Evolutionary conservation across 108 stramenopile species (phyloP), one percentile per base, ranked within the genome.

Genomic region (Cyclotella choctawhatcheeana): DNA sequence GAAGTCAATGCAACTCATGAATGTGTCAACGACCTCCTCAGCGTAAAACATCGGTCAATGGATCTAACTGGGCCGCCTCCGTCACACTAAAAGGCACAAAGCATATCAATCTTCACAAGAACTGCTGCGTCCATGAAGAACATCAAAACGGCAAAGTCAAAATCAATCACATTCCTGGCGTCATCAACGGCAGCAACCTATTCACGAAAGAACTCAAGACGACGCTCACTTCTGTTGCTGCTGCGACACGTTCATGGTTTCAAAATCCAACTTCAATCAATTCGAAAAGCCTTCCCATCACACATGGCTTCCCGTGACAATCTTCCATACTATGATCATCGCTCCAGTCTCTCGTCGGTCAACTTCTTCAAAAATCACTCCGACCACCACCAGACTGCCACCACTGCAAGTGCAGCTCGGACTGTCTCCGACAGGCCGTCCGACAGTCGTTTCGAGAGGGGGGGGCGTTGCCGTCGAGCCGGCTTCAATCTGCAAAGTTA

Each of bases 141-240:
- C 44, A 48, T 31, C 48, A 67, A 0, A 24, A 29, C 14, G 31
- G 21, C 34, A 30, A 2, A 20, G 26, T 67, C 12, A n/a, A 53
- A 29, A 32, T 21, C 48, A n/a, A 14, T 26, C 66, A 67, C 22
- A 44, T 53, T 27, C 51, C 48, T 33, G 48, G 66, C n/a, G 8
- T 33, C 3, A 31, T 53, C 51, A 67, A 67, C 31, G 18, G 31
- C 47, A 27, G 44, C 43, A 51, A 67, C 52, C 29, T 67, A 10
- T 67, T 67, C 51, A 67, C 66, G 2, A 67, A 51, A 37, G 66
- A 67, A 29, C 20, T 67, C 29, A 60, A 5, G 34, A 60, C 20
- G 59, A 5, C 5, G 30, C 54, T 55, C 54, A 55, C 16, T 55
- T 55, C 47, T n/a, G 47, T n/a, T n/a, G 47, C 47, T n/a, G 8